Evolutionary conservation across 805 yeast species (phyloP).

Genomic region (Cyberlindnera bimundalis): DNA sequence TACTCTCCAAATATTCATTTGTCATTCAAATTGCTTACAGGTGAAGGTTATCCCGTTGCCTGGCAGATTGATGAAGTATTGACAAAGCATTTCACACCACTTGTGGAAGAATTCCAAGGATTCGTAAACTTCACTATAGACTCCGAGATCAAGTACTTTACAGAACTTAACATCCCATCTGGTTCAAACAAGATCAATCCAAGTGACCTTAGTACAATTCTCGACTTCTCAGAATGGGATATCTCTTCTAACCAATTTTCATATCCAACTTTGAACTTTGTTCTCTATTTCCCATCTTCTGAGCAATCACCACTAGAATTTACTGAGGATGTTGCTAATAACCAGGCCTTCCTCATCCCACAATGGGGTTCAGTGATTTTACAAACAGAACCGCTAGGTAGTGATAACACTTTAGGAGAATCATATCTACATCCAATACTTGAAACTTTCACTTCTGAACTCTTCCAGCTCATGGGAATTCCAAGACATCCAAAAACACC

Average conservation of each 20-base stretch:
- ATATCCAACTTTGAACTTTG: constrained; percentile 68
- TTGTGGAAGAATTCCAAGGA: constrained; percentile 48
- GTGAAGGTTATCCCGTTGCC: constrained; percentile 58
- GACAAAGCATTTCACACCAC: constrained; percentile 48
- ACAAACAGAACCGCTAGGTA: constrained; percentile 34
- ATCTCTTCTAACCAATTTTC: constrained; percentile 50
- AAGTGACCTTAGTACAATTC: constrained; percentile 64
- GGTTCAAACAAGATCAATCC: constrained; percentile 34
- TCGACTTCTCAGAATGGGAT: constrained; percentile 86
- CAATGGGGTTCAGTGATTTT: constrained; percentile 74
- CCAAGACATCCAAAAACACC: constrained; percentile 58
- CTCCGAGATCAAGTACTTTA: constrained; percentile 68
- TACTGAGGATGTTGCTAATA: constrained; percentile 4
- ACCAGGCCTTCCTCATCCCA: constrained; percentile 58
- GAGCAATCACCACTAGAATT: constrained; percentile 46
- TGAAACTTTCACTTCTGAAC: constrained; percentile 70
- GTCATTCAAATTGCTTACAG: constrained; percentile 71
- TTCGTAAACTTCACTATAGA: constrained; percentile 73
- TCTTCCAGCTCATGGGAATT: constrained; percentile 70
- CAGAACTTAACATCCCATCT: constrained; percentile 33
- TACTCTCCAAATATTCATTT: constrained; percentile 64
- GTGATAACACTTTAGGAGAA: constrained; percentile 32
- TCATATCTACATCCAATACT: constrained; percentile 53
- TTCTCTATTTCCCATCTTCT: constrained; percentile 59
- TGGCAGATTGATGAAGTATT: constrained; percentile 72